Conservation (phyloP, 176 grass and related monocot species). For the Canna indica region DNA sequence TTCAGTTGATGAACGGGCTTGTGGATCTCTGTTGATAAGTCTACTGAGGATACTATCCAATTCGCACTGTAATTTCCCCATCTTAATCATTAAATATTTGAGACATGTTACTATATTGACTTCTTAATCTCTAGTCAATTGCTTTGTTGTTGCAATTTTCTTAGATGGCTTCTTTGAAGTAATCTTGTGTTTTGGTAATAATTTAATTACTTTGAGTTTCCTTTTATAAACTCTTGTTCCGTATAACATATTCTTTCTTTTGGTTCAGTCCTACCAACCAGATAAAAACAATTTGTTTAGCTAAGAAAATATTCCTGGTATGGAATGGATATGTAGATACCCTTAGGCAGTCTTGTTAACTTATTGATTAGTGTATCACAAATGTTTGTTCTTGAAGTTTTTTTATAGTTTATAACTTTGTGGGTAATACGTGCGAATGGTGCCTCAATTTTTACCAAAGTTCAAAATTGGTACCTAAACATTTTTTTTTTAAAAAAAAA, state of each 20-base stretch:
- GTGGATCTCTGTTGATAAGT: constrained; percentile 33
- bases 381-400: background rate
- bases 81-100: constrained; percentile 2
- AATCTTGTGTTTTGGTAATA: background rate
- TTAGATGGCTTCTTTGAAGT: background rate
- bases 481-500: no score
- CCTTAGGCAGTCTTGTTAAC: background rate
- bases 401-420: background rate
- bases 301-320: background rate
- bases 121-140: background rate
- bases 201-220: background rate
- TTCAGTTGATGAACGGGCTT: constrained; percentile 28
- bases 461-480: no score
- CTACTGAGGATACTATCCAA: constrained; percentile 60
- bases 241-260: background rate
- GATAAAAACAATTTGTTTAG: background rate
- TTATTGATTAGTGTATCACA: background rate
- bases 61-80: constrained; percentile 50
- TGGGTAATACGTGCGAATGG: no score
- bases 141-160: background rate
- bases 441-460: no score
- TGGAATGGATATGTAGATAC: background rate
- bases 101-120: background rate
- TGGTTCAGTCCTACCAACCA: background rate
- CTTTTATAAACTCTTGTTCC: background rate